Percentiles rank a stretch among this genome's conserved stretches.
Evolutionary conservation across 257 asterid species (phyloP).

Genomic region (Salvia hispanica): DNA sequence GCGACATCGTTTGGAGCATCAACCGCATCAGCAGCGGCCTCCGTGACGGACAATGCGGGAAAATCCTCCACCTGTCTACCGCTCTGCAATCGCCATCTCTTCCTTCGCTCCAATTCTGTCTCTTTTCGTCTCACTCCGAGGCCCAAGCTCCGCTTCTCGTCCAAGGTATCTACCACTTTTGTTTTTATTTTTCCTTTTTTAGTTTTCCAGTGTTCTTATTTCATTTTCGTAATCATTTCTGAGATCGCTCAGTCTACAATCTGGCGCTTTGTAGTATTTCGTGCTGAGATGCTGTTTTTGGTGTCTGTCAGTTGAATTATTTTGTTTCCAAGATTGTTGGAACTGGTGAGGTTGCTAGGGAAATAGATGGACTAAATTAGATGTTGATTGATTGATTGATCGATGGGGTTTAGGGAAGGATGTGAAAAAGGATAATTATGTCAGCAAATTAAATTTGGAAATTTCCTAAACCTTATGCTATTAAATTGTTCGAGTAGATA

Average conservation of each 20-base stretch:
- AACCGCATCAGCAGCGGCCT: conserved; percentile 49
- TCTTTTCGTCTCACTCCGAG: conserved; percentile 56
- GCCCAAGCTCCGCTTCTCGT: conserved; percentile 61
- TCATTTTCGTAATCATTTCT: conserved; percentile 9
- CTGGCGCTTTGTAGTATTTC: conserved; percentile 13
- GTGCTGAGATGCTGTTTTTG: conserved; percentile 6
- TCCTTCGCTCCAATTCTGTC: conserved; percentile 35
- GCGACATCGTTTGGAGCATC: conserved; percentile 71
- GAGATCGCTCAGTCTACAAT: conserved; percentile 32
- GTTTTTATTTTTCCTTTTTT: background rate
- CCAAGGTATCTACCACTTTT: conserved; percentile 47
- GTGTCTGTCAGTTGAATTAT: conserved; percentile 11
- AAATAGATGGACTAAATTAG: background rate
- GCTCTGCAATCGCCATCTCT: conserved; percentile 40
- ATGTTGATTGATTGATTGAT: conserved; percentile 1
- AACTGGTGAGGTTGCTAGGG: conserved; percentile 21
- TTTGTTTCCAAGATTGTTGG: conserved; percentile 37
- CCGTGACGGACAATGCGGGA: conserved; percentile 44
- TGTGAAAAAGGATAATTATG: no score
- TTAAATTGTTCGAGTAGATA: background rate
- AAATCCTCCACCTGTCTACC: conserved; percentile 49
- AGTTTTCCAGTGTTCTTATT: background rate
- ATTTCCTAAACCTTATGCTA: background rate
- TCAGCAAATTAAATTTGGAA: background rate
- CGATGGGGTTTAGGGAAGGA: no score